Evolutionary conservation across 2,329 filamentous ascomycete species (phyloP).

Genomic region (Colletotrichum musicola): DNA sequence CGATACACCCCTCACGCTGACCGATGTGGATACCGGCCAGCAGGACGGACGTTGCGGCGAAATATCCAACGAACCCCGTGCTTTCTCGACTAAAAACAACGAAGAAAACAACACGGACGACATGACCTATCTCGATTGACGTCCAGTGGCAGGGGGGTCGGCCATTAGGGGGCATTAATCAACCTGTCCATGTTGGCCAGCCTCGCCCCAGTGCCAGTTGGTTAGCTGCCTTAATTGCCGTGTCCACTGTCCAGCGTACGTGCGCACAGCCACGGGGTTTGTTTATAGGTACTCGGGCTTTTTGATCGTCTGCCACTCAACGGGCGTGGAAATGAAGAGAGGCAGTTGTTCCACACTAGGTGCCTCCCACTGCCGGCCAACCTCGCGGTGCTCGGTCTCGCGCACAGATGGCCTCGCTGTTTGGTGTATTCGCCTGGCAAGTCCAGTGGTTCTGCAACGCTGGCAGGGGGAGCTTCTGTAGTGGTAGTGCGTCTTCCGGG

Average conservation of each 20-base stretch:
- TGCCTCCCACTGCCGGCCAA: too few species aligned
- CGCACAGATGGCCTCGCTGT: background rate
- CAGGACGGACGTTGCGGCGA: background rate
- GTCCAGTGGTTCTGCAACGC: background rate
- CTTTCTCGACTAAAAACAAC: too few species aligned
- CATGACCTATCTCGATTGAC: too few species aligned
- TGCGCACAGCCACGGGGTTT: background rate
- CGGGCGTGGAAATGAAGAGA: conserved; percentile 22
- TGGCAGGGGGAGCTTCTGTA: conserved; percentile 3
- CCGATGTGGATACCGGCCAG: conserved; percentile 19
- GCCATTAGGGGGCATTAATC: too few species aligned
- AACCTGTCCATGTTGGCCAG: background rate
- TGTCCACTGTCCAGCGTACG: background rate
- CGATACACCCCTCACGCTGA: conserved; percentile 2
- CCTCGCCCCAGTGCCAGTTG: background rate
- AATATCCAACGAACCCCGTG: conserved; percentile 1
- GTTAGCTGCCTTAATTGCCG: too few species aligned
- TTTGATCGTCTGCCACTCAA: background rate
- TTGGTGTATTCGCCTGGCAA: too few species aligned
- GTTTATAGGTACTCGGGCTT: too few species aligned
- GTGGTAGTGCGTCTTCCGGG: background rate
- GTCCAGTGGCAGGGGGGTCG: too few species aligned
- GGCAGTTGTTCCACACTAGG: too few species aligned
- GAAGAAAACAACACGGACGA: too few species aligned
- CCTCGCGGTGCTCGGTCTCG: too few species aligned